Base-by-base conservation (phyloP, 2,329 filamentous ascomycete species). In the Aspergillus felis region DNA sequence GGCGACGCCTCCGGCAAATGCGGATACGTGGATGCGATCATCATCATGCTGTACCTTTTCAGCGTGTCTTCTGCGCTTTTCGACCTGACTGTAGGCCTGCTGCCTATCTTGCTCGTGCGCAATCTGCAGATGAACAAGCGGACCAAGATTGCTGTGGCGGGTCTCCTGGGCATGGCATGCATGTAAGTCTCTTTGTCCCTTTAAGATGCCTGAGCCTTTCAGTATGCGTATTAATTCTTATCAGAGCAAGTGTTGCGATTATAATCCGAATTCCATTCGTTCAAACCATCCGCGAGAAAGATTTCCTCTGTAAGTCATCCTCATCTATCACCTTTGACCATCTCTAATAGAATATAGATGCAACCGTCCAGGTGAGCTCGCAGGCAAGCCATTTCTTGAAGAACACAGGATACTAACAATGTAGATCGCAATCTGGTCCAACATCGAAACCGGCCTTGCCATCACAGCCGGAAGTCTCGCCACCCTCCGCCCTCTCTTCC, bases 371-470 rank as follows among this genome's bases (percentile, higher is more conserved):
- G 22, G 41, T 44, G n/a, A 44, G 41, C 41, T 12, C 1, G 17
- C 7, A 9, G 8, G 4, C 41, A 44, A 44, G 22, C 2, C 3
- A 22, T 22, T 24, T 38, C 32, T 35, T 1, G 4, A 20, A 44
- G 41, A 44, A 1, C 41, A 9, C 22, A 9, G 41, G 12, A 10
- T 44, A 20, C 22, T 20, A 22, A 20, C 56, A 10, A 55, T 50
- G 12, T 42, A 61, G 27, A 64, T 67, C 17, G 60, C 61, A 12
- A 61, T 67, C 53, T 66, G 61, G 60, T 64, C 64, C 22, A 60
- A 54, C 32, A 56, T 67, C 44, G 65, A 67, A 55, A 64, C 58
- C 25, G 65, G 64, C 4, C 59, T 66, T 1, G 61, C 59, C 7
- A 66, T 67, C 48, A 58, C 58, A 44, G 64, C 65, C 22, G 61